phyloP scores from a whole-genome alignment of 257 asterid species.

The Gentiana macrophylla region DNA sequence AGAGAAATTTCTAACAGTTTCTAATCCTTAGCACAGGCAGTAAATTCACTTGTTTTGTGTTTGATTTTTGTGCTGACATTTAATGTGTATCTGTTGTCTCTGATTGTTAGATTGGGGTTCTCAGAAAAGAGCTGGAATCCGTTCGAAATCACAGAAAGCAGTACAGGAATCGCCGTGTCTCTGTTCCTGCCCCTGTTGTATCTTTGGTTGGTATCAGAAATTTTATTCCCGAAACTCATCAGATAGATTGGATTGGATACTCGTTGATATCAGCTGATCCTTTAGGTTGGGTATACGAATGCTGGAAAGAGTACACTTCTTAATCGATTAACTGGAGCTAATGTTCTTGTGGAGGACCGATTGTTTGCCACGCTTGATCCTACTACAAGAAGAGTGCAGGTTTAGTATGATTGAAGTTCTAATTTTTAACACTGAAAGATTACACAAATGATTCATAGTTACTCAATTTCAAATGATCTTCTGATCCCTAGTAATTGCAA shows the following conservation, averaged over 20 bases:
- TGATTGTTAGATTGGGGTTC: constrained; percentile 58
- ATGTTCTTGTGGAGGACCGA: constrained; percentile 90
- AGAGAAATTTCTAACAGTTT: too few relatives aligned
- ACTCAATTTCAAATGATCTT: not conserved
- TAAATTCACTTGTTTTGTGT: not conserved
- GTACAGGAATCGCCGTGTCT: constrained; percentile 62
- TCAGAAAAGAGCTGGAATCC: constrained; percentile 88
- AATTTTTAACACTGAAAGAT: constrained; percentile 1
- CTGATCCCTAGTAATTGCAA: not conserved
- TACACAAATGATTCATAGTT: not conserved
- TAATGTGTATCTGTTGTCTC: not conserved
- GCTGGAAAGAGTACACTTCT: constrained; percentile 97
- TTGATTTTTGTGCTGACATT: not conserved
- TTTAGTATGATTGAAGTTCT: constrained; percentile 6
- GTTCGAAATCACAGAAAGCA: constrained; percentile 97
- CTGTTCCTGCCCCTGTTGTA: constrained; percentile 90
- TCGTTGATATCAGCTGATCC: constrained; percentile 5
- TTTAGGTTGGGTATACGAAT: constrained; percentile 95
- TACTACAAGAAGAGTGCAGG: constrained; percentile 97
- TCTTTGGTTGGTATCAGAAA: constrained; percentile 57
- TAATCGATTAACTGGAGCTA: constrained; percentile 82
- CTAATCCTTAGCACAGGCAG: too few relatives aligned
- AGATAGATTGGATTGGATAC: not conserved
- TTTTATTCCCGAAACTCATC: not conserved
- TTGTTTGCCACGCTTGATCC: constrained; percentile 98